phyloP scores from a whole-genome alignment of 139 green algal genomes.

The Chlorella vulgaris region DNA sequence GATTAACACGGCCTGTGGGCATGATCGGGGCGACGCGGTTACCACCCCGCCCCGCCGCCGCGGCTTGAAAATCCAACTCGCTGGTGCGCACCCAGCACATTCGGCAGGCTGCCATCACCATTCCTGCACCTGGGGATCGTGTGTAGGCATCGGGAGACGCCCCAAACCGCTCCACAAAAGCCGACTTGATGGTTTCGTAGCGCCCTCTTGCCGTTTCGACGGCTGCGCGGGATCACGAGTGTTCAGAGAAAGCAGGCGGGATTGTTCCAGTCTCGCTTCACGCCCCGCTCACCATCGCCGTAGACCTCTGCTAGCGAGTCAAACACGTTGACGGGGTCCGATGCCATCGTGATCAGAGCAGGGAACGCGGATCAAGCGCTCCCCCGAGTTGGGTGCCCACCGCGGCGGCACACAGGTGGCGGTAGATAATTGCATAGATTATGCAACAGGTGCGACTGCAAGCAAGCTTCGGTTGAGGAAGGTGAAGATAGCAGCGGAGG shows the following conservation, averaged over 20 bases:
- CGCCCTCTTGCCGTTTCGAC: constrained; percentile 16
- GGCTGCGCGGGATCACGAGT: neutral
- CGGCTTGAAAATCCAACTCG: too few relatives aligned
- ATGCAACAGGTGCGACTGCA: too few relatives aligned
- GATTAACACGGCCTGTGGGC: constrained; percentile 90
- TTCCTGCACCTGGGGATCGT: constrained; percentile 62
- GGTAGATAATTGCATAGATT: too few relatives aligned
- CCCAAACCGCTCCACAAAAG: constrained; percentile 63
- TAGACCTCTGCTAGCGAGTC: constrained; percentile 51
- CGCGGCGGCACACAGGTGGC: too few relatives aligned
- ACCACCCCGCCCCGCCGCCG: neutral
- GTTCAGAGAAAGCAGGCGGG: too few relatives aligned
- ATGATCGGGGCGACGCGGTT: neutral
- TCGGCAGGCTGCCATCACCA: neutral
- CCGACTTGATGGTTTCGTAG: constrained; percentile 45
- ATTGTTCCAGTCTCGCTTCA: too few relatives aligned
- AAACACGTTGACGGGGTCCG: constrained; percentile 26
- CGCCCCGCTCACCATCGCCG: constrained; percentile 49
- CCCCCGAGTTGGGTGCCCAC: too few relatives aligned
- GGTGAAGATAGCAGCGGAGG: too few relatives aligned
- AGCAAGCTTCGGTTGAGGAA: too few relatives aligned
- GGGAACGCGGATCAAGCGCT: too few relatives aligned
- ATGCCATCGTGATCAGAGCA: constrained; percentile 16
- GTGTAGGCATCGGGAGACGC: constrained; percentile 60
- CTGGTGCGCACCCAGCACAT: too few relatives aligned